Base-by-base conservation (phyloP, 2,329 filamentous ascomycete species). In the Fusarium metavorans region DNA sequence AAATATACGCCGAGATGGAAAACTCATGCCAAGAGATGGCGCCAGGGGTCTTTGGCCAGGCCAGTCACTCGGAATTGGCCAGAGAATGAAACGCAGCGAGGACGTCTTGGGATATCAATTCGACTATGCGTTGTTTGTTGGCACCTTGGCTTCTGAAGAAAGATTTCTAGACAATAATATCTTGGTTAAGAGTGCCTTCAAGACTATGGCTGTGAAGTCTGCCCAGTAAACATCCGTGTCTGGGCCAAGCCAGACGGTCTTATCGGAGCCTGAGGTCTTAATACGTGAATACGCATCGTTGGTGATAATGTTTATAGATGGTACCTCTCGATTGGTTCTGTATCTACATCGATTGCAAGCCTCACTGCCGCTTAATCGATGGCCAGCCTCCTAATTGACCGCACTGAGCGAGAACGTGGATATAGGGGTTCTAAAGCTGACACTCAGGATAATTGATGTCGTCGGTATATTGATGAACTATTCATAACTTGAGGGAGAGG, bases 1-100 rank as follows among this genome's bases (percentile, higher is more conserved):
- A 76, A 48, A 71, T 67, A 66, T 35, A 67, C 59, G 62, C 27
- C 52, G n/a, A 43, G 30, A 45, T 32, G 48, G 27, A 23, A 57
- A 52, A 35, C 61, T 52, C 66, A 72, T 48, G 45, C 5, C 16
- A 16, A 11, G 45, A 50, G 25, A 52, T 30, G 48, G 48, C 18
- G 18, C 13, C 48, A 13, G 48, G 9, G 27, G 23, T 43, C 37
- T 41, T 11, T n/a, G 37, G 37, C n/a, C 9, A 16, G 16, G 37
- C n/a, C 34, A 35, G 27, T 35, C 16, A 6, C 45, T n/a, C 18
- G 25, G 25, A 18, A 52, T 32, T 32, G 18, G 18, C 27, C 11
- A 18, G 27, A 20, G n/a, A 20, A 20, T 13, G 27, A 32, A 52
- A 20, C 27, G 27, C 27, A 32, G 48, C 8, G 48, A 52, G 48